Conservation (phyloP, 768 basidiomycete species). For the Gymnopilus junonius region DNA sequence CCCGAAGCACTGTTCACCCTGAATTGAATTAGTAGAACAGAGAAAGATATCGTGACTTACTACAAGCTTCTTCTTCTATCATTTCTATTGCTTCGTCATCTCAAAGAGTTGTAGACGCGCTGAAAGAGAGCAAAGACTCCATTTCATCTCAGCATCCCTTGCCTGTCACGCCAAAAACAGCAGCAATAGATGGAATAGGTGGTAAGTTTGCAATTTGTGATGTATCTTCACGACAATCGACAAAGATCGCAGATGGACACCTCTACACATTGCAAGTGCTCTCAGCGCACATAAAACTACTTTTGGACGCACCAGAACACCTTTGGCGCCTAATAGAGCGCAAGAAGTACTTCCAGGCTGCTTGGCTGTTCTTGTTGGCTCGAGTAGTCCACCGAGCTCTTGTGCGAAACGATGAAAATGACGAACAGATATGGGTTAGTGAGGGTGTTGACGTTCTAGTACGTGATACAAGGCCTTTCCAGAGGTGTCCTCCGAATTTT, state of each 20-base stretch:
- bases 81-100: constrained; percentile 77
- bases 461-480: constrained; percentile 21
- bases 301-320: constrained; percentile 91
- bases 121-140: constrained; percentile 63
- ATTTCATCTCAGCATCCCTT: constrained; percentile 53
- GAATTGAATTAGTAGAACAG: constrained; percentile 60
- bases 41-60: constrained; percentile 87
- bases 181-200: constrained; percentile 40
- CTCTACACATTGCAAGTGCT: constrained; percentile 71
- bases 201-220: constrained; percentile 37
- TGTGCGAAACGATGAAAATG: constrained; percentile 63
- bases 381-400: constrained; percentile 84
- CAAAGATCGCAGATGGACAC: constrained; percentile 56
- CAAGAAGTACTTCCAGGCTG: constrained; percentile 79
- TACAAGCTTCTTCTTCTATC: constrained; percentile 87
- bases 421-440: constrained; percentile 60
- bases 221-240: background rate
- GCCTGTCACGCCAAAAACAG: constrained; percentile 44
- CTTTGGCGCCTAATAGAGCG: constrained; percentile 87
- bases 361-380: constrained; percentile 86
- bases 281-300: constrained; percentile 89
- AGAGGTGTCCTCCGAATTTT: background rate
- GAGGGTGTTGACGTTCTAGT: constrained; percentile 70
- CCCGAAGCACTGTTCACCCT: constrained; percentile 13
- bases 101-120: constrained; percentile 60